Evolutionary conservation across 768 basidiomycete genomes (phyloP), one percentile per base, ranked within the genome.

Genomic region (Suillus sp.): DNA sequence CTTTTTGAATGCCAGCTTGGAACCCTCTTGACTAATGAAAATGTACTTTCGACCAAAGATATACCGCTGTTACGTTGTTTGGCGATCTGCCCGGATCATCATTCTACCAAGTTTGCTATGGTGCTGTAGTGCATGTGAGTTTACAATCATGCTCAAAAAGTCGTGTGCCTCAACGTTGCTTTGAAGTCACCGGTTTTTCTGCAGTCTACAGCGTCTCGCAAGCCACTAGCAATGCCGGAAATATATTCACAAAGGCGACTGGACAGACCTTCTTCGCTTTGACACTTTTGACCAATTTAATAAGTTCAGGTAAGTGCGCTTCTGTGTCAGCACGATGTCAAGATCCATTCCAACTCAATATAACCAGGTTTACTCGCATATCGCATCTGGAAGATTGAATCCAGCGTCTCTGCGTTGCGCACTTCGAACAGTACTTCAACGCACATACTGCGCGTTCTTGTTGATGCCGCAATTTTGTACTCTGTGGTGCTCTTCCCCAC

Each of bases 51-150:
- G 14, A 18, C n/a, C 20, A 40, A 34, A 67, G 66, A 67, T 67
- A 45, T 67, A 67, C 58, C 66, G 66, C 7, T 67, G 66, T 35
- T 67, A 65, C 37, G 47, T 60, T 27, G 66, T 67, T n/a, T 67
- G 66, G 66, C 61, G 60, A 53, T 66, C 65, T 7, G 3, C 40
- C 3, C 51, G 27, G 20, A 25, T 67, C 25, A 54, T 67, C 51
- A 47, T 67, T 2, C 58, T 67, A 30, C 66, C 61, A 30, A 45
- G 53, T 11, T 40, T 65, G 13, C 32, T 65, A 42, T 64, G 61
- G 60, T 40, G 40, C 58, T 45, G 60, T 50, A 51, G 57, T n/a
- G 61, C 55, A 45, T 47, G 66, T 67, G 13, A 20, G 66, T n/a
- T 20, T 35, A 51, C 32, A 20, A 16, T 16, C 59, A 18, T 50